These are phyloP conservation scores for Dendrocalamus sinicus DNA, from an alignment of 176 grass and related monocot genomes.

Conservation along the genomic window DNA sequence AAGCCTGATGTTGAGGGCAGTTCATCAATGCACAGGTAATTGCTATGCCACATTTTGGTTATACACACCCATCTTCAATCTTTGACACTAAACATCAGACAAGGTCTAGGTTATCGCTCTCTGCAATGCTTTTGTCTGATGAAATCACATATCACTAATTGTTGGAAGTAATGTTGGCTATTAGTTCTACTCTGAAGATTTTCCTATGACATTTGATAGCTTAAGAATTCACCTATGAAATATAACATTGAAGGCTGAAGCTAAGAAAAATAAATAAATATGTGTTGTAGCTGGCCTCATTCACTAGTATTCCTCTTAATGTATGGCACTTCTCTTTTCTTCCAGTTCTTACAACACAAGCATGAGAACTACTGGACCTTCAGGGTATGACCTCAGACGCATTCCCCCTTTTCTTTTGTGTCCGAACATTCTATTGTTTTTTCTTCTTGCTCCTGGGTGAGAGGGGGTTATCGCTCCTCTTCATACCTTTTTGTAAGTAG, in stretches of 20 bases:
- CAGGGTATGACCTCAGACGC: slow-evolving; percentile 42
- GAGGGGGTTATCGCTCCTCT: neutral
- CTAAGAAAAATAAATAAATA: neutral
- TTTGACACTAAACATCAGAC: neutral
- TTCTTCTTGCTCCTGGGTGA: neutral
- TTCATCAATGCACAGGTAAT: slow-evolving; percentile 64
- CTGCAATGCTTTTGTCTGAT: neutral
- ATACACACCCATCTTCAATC: neutral
- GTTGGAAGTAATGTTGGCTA: neutral
- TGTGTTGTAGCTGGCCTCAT: neutral
- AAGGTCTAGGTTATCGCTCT: neutral
- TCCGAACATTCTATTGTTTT: neutral
- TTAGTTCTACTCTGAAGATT: slow-evolving; percentile 27
- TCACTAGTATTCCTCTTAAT: slow-evolving; percentile 38
- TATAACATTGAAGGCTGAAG: neutral
- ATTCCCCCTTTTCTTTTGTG: neutral
- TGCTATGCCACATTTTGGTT: slow-evolving; percentile 2
- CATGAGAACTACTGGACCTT: slow-evolving; percentile 45
- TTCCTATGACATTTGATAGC: neutral
- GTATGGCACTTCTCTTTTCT: slow-evolving; percentile 32
- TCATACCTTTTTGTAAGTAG: neutral
- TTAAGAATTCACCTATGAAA: slow-evolving; percentile 2
- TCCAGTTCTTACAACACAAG: slow-evolving; percentile 50
- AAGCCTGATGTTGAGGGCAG: slow-evolving; percentile 48
- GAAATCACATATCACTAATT: slow-evolving; percentile 17